Conservation (phyloP, 1,139 yeast genomes). For the Candida dubliniensis region DNA sequence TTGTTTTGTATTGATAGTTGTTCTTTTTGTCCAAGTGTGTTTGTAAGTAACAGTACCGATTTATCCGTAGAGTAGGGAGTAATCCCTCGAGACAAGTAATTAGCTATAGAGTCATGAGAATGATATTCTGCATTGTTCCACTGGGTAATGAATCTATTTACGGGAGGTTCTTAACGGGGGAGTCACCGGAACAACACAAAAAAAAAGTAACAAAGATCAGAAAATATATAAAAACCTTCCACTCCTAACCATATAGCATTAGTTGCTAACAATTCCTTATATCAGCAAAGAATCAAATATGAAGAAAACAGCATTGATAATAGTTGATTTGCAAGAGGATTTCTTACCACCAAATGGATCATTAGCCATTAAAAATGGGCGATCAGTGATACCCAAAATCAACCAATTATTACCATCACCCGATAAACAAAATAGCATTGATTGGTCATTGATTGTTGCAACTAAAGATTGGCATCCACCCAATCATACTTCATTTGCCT, state of each 20-base stretch:
- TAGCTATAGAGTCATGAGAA: too few species aligned
- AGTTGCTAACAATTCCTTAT: not conserved
- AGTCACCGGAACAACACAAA: not conserved
- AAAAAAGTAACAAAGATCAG: not conserved
- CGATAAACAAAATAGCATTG: slow-evolving; percentile 12
- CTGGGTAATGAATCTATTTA: too few species aligned
- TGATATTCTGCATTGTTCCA: too few species aligned
- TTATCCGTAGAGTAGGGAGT: too few species aligned
- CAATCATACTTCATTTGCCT: slow-evolving; percentile 80
- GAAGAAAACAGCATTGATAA: slow-evolving; percentile 51
- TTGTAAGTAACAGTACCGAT: too few species aligned
- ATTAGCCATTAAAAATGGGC: slow-evolving; percentile 68
- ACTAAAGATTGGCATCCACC: slow-evolving; percentile 90
- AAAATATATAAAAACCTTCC: not conserved
- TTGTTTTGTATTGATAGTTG: too few species aligned
- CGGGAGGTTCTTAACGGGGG: too few species aligned
- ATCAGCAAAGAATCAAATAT: not conserved
- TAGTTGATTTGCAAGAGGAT: slow-evolving; percentile 84
- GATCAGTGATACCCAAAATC: slow-evolving; percentile 55
- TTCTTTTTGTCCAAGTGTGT: too few species aligned
- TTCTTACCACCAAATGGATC: slow-evolving; percentile 79
- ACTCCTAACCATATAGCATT: not conserved
- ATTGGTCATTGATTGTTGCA: slow-evolving; percentile 67
- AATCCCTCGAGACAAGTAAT: too few species aligned
- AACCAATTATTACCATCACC: slow-evolving; percentile 35